These are phyloP conservation scores for Tubosaeta sp. DNA, from an alignment of 768 basidiomycete genomes.

Conservation along the genomic window DNA sequence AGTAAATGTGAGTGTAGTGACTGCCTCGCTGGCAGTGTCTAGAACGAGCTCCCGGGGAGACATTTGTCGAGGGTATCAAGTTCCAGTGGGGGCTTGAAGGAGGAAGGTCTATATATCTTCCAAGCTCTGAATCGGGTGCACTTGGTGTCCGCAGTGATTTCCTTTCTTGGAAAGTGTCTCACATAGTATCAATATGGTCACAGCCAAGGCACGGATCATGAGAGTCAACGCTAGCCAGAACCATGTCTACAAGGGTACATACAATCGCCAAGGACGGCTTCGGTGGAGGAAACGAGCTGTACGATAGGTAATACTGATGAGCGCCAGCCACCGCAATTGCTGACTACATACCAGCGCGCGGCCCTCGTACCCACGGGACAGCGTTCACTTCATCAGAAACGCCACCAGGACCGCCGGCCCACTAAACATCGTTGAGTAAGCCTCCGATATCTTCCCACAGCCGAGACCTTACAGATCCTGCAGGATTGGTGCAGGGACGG, in stretches of 20 bases:
- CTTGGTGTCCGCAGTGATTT: background rate
- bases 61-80: slow-evolving; percentile 15
- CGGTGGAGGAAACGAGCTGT: slow-evolving; percentile 73
- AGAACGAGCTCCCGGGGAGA: slow-evolving; percentile 19
- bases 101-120: background rate
- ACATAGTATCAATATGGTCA: too few relatives aligned
- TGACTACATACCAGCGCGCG: slow-evolving; percentile 44
- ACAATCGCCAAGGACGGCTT: slow-evolving; percentile 69
- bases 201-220: too few relatives aligned
- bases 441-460: slow-evolving; percentile 2
- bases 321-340: background rate
- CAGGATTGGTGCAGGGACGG: slow-evolving; percentile 82
- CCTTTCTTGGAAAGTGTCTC: too few relatives aligned
- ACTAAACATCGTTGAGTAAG: slow-evolving; percentile 70
- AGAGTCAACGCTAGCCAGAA: too few relatives aligned
- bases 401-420: slow-evolving; percentile 36
- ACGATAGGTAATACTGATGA: slow-evolving; percentile 51
- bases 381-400: slow-evolving; percentile 57
- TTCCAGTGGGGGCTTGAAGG: background rate
- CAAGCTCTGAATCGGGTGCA: background rate
- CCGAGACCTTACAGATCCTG: background rate
- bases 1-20: slow-evolving; percentile 25
- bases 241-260: slow-evolving; percentile 45
- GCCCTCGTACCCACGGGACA: slow-evolving; percentile 72
- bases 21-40: slow-evolving; percentile 7